phyloP scores from a whole-genome alignment of 1,284 basidiomycete genomes.

The Somion occarium region DNA sequence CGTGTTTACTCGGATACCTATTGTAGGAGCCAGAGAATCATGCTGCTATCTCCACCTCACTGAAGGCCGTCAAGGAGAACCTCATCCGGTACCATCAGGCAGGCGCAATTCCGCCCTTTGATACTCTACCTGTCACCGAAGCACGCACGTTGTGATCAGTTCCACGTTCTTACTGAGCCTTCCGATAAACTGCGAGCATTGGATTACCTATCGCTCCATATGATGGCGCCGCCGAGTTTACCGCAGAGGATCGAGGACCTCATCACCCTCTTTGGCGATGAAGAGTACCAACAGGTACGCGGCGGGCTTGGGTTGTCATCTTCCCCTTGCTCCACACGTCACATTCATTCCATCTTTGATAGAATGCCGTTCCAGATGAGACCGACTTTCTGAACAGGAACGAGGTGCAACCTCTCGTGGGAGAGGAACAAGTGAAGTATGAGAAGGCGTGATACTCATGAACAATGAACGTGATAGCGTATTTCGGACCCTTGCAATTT shows the following conservation, averaged over 20 bases:
- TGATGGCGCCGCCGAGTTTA: conserved; percentile 8
- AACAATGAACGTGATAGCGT: no score
- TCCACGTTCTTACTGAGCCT: conserved; percentile 2
- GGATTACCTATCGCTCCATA: conserved; percentile 4
- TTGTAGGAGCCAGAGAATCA: no score
- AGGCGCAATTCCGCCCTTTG: neutral
- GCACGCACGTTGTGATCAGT: no score
- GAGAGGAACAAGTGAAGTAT: conserved; percentile 5
- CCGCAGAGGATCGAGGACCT: conserved; percentile 6
- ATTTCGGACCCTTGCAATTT: no score
- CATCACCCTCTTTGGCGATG: conserved; percentile 5
- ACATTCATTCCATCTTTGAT: no score
- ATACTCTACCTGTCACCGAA: no score
- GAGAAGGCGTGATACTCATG: neutral
- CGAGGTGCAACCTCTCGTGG: conserved; percentile 2
- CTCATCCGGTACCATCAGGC: conserved; percentile 7
- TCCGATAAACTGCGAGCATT: neutral
- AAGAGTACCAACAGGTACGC: conserved; percentile 4
- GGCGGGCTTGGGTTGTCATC: neutral
- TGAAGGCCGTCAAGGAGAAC: conserved; percentile 6
- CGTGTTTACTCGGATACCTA: no score
- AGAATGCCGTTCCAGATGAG: conserved; percentile 6
- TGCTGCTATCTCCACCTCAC: conserved; percentile 5
- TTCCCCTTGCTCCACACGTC: neutral
- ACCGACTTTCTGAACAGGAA: conserved; percentile 3